Conservation (phyloP, 2,329 filamentous ascomycete genomes). For the Xylaria sp. region DNA sequence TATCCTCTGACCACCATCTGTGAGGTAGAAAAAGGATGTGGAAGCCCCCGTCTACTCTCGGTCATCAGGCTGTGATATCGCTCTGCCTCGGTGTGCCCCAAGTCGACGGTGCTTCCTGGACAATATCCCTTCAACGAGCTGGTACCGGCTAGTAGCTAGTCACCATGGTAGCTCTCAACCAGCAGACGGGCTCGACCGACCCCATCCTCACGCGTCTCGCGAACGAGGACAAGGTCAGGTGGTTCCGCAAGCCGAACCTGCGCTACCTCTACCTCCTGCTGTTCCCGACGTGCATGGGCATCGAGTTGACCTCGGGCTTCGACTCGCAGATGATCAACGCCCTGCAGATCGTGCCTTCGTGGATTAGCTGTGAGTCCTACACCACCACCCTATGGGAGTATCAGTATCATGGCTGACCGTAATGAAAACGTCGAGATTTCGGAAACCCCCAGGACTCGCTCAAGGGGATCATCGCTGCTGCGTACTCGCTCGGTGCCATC, state of each 20-base stretch:
- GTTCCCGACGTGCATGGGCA: conserved; percentile 63
- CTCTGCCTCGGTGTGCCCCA: not conserved
- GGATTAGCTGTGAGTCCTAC: conserved; percentile 39
- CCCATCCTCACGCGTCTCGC: conserved; percentile 43
- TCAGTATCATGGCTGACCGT: not conserved
- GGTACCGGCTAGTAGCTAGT: not conserved
- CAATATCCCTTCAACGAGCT: not conserved
- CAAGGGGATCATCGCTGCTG: conserved; percentile 59
- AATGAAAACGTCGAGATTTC: conserved; percentile 38
- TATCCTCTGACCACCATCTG: not conserved
- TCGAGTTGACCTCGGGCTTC: conserved; percentile 55
- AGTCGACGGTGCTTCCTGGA: not conserved
- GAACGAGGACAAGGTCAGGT: conserved; percentile 47
- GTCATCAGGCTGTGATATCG: not conserved
- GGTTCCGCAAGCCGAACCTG: conserved; percentile 64
- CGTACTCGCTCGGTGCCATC: conserved; percentile 63
- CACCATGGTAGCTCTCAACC: conserved; percentile 24
- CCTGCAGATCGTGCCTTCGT: conserved; percentile 44
- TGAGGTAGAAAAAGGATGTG: not conserved
- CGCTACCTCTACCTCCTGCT: conserved; percentile 59
- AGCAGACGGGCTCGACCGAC: conserved; percentile 34
- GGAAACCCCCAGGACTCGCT: conserved; percentile 46
- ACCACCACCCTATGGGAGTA: not conserved
- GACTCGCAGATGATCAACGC: conserved; percentile 52
- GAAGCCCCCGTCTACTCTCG: not conserved